These are phyloP conservation scores for Blastobotrys indianensis DNA, from an alignment of 1,139 yeast species.

Conservation along the genomic window DNA sequence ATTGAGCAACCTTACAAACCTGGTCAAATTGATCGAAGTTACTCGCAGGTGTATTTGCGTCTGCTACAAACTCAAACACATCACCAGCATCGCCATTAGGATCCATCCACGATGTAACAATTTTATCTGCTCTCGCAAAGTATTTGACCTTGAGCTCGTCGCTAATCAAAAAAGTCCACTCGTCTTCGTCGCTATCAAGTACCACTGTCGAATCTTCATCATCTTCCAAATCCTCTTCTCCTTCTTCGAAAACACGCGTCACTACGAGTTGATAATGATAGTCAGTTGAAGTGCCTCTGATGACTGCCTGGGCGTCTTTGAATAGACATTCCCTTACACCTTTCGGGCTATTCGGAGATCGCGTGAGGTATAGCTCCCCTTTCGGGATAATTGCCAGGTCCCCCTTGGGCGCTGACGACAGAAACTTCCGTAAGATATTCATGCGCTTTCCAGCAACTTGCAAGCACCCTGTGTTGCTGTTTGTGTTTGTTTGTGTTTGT, in stretches of 20 bases:
- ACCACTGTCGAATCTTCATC: conserved; percentile 54
- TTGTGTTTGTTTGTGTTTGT: too few relatives aligned
- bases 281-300: conserved; percentile 62
- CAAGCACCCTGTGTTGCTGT: too few relatives aligned
- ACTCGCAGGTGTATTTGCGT: conserved; percentile 48
- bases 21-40: conserved; percentile 62
- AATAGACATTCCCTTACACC: conserved; percentile 77
- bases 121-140: conserved; percentile 40
- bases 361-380: conserved; percentile 69
- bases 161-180: conserved; percentile 62
- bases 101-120: conserved; percentile 74
- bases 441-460: too few relatives aligned
- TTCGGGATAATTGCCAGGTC: conserved; percentile 69
- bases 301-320: conserved; percentile 70
- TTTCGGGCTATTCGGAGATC: conserved; percentile 76
- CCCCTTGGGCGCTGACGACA: conserved; percentile 57
- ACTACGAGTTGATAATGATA: conserved; percentile 68
- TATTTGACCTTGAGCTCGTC: conserved; percentile 50
- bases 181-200: conserved; percentile 50
- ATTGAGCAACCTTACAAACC: conserved; percentile 62
- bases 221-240: conserved; percentile 51
- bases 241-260: conserved; percentile 62
- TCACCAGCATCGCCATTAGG: conserved; percentile 85
- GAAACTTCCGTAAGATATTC: conserved; percentile 73
- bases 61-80: conserved; percentile 72